Base-by-base conservation (phyloP, 2,329 filamentous ascomycete genomes). In the Neofusicoccum parvum region DNA sequence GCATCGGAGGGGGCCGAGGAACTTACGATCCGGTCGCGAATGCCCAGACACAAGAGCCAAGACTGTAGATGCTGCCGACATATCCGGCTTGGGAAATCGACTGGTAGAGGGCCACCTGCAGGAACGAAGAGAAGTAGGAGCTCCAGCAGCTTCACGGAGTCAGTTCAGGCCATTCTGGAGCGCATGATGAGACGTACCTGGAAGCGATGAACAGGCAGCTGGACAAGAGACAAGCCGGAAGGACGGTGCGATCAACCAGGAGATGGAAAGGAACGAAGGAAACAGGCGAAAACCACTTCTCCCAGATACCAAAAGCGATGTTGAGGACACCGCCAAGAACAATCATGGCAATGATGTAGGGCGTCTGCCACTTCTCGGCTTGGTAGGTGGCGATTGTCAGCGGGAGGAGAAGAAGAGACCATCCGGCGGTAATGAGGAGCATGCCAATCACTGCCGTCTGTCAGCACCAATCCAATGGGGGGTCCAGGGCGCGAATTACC, bases 321-420 rank as follows among this genome's bases (percentile, higher is more conserved):
- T 81, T 72, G 14, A 74, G 68, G 1, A 74, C 32, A 56, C 78
- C 62, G 5, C 79, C 79, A 15, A 79, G 62, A 12, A 80, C 72
- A 15, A 80, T 72, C 72, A 80, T 78, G 68, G 74, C 72, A 67
- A 81, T 79, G 69, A 82, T 79, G 68, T 74, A 74, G 3, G 69
- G 67, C 2, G 76, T 74, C 5, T 70, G 69, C 78, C 79, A 81
- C 23, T 69, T 70, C 0, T 72, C 36, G 67, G 73, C 48, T 6
- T 63, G 37, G 46, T 37, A 51, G 48, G 59, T 50, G n/a, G 23
- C 27, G 5, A 50, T 23, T 27, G 72, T 88, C 74, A 93, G 87
- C 0, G 90, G 88, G 9, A 93, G 83, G 20, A 92, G 79, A 72
- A 92, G 86, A 11, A 91, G 77, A 0, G 85, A 81, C 69, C 90